Evolutionary conservation across 2,329 filamentous ascomycete genomes (phyloP).

Genomic region (Verticillium nubilum): DNA sequence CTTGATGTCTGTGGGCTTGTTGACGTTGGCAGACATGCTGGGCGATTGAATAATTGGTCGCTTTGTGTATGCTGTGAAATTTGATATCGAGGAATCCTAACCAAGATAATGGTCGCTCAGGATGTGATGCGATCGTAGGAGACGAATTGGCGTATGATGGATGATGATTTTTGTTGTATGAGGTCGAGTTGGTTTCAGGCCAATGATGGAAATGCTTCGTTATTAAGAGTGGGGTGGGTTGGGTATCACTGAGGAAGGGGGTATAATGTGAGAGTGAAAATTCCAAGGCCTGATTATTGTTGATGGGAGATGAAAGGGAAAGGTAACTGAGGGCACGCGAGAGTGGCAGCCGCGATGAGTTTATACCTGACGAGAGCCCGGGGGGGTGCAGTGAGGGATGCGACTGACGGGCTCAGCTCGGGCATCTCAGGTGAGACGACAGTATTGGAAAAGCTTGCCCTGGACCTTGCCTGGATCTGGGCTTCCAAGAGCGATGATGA

Average conservation of each 20-base stretch:
- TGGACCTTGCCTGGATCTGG: neutral
- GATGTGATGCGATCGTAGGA: neutral
- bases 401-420: neutral
- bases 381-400: neutral
- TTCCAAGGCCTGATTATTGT: neutral
- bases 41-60: neutral
- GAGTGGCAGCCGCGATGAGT: neutral
- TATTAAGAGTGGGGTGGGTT: neutral
- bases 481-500: neutral
- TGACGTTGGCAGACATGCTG: slow-evolving; percentile 48
- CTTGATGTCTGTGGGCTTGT: slow-evolving; percentile 67
- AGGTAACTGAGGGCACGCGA: neutral
- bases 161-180: neutral
- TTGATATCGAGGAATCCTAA: neutral
- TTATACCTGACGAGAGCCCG: neutral
- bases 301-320: neutral
- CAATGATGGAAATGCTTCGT: neutral
- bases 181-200: neutral
- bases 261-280: neutral
- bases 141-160: neutral
- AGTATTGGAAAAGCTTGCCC: neutral
- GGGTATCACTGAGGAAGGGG: slow-evolving; percentile 2
- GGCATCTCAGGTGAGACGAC: neutral
- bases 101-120: neutral
- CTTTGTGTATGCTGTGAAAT: neutral